Conservation (phyloP, 2,329 filamentous ascomycete species). For the Colletotrichum coccodes region DNA sequence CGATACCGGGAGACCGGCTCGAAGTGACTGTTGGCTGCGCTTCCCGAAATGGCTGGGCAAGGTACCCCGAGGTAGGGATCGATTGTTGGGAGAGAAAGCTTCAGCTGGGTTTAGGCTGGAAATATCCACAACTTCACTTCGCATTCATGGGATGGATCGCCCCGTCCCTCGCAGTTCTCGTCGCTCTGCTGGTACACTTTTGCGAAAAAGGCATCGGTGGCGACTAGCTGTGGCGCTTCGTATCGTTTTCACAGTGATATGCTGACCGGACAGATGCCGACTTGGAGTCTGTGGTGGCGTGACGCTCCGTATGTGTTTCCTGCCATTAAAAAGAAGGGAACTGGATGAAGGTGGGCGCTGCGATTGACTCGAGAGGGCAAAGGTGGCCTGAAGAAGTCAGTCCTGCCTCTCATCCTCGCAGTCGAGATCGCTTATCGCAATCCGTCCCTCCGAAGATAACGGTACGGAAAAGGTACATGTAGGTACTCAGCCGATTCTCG, state of each 20-base stretch:
- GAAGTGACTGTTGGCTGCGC: background rate
- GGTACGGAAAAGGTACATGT: background rate
- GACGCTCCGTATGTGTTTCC: background rate
- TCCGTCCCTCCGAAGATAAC: background rate
- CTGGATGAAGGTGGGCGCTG: too few relatives aligned
- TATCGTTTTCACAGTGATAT: background rate
- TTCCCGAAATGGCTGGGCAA: background rate
- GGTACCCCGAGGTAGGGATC: background rate
- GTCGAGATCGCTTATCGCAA: background rate
- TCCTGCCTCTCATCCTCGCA: background rate
- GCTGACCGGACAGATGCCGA: background rate
- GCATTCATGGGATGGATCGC: background rate
- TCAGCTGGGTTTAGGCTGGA: background rate
- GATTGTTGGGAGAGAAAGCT: background rate
- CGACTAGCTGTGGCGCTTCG: conserved; percentile 5
- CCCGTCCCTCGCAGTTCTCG: background rate
- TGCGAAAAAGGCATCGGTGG: background rate
- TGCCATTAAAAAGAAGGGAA: too few relatives aligned
- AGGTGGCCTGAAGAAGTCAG: too few relatives aligned
- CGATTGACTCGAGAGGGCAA: too few relatives aligned
- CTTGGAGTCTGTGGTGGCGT: background rate
- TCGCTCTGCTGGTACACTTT: background rate
- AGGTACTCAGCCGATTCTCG: conserved; percentile 7
- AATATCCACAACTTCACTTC: background rate
- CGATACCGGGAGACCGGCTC: conserved; percentile 23